A percentile compares a stretch with the other conserved stretches of the same genome.
phyloP scores from a whole-genome alignment of 768 basidiomycete genomes.

The Rhodotorula graminis region DNA sequence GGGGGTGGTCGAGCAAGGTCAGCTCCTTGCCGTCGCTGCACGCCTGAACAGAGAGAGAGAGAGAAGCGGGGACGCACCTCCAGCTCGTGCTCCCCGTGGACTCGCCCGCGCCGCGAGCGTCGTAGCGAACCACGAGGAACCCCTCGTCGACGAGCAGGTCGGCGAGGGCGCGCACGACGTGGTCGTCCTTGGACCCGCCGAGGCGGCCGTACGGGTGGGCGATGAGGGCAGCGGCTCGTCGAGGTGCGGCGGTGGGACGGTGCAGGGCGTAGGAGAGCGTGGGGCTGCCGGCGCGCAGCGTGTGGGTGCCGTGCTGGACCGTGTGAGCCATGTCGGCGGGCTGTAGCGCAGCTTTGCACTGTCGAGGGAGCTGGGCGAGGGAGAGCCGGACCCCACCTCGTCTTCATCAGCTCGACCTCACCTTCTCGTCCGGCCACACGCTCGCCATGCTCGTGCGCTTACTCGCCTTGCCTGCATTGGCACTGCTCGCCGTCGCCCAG shows the following conservation, averaged over 20 bases:
- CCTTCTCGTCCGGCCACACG: no score
- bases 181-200: constrained; percentile 17
- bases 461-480: no score
- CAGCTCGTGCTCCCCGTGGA: constrained; percentile 13
- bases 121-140: constrained; percentile 9
- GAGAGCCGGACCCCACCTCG: background rate
- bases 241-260: background rate
- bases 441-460: background rate
- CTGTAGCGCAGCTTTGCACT: no score
- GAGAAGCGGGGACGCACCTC: constrained; percentile 20
- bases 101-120: constrained; percentile 13
- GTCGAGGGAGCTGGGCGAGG: background rate
- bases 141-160: background rate
- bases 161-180: constrained; percentile 8
- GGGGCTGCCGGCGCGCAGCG: background rate
- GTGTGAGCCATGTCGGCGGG: background rate
- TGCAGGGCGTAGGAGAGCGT: constrained; percentile 9
- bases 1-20: no score
- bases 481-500: background rate
- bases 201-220: constrained; percentile 26
- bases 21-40: no score
- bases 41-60: no score
- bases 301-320: background rate
- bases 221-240: constrained; percentile 19
- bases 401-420: no score